Conservation (phyloP, 257 asterid genomes). For the Scutellaria minor region DNA sequence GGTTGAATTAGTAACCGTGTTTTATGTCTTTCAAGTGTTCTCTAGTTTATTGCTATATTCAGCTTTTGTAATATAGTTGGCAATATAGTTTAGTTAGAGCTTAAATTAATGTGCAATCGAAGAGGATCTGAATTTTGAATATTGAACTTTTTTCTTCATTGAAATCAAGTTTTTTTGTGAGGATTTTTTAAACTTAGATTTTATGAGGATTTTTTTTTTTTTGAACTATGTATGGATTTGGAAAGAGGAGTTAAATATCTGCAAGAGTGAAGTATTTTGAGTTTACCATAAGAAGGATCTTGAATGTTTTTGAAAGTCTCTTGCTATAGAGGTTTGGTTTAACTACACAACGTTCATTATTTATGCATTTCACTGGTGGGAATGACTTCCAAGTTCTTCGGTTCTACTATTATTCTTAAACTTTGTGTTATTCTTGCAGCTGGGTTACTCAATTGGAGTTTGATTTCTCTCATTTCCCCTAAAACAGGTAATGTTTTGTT, state of each 20-base stretch:
- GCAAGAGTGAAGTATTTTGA: too few relatives aligned
- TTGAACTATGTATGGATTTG: too few relatives aligned
- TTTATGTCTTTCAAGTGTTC: background rate
- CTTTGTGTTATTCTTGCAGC: slow-evolving; percentile 54
- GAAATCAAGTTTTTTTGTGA: background rate
- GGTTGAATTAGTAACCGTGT: background rate
- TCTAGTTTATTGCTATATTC: slow-evolving; percentile 12
- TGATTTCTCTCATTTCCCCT: slow-evolving; percentile 68
- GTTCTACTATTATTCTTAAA: slow-evolving; percentile 17
- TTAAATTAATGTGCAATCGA: background rate
- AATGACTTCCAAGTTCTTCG: background rate
- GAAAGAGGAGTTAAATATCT: too few relatives aligned
- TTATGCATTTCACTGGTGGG: slow-evolving; percentile 17
- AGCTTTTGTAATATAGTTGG: slow-evolving; percentile 7
- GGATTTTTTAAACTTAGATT: background rate
- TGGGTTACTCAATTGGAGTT: slow-evolving; percentile 86
- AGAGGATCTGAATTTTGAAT: background rate
- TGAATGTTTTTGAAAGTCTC: too few relatives aligned
- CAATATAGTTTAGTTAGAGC: slow-evolving; percentile 16
- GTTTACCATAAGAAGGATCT: too few relatives aligned
- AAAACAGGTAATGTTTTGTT: slow-evolving; percentile 61
- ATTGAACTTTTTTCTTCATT: slow-evolving; percentile 3
- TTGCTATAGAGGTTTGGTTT: slow-evolving; percentile 7
- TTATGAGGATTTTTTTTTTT: background rate
- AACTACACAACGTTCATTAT: background rate